phyloP scores from a whole-genome alignment of 2,329 filamentous ascomycete genomes.

The Xylariomycetidae sp. region DNA sequence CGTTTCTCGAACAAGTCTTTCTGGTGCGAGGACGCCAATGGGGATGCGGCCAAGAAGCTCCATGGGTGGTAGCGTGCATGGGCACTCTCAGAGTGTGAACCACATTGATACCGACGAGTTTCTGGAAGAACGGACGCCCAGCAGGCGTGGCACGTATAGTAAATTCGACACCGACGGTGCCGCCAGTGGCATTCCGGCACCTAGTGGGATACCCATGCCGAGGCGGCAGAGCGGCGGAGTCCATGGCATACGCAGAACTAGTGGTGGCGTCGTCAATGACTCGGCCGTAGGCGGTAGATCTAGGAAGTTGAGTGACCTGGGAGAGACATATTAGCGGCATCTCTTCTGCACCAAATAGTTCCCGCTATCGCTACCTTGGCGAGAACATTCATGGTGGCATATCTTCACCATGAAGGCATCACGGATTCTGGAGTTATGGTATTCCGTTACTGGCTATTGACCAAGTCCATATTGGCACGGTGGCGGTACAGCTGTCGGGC shows the following conservation, averaged over 20 bases:
- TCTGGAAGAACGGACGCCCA: conserved; percentile 50
- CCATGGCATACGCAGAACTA: conserved; percentile 36
- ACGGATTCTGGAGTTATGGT: no score
- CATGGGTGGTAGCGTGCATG: conserved; percentile 58
- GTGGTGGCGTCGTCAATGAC: conserved; percentile 24
- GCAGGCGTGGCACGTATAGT: conserved; percentile 49
- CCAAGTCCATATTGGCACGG: no score
- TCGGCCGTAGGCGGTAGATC: conserved; percentile 26
- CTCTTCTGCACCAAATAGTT: no score
- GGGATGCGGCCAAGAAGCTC: conserved; percentile 66
- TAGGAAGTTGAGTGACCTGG: conserved; percentile 44
- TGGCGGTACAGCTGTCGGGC: no score
- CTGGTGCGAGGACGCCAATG: conserved; percentile 59
- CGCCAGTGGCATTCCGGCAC: conserved; percentile 35
- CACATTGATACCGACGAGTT: conserved; percentile 50
- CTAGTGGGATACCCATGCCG: conserved; percentile 45
- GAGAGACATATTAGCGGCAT: conserved; percentile 54
- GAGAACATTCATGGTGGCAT: no score
- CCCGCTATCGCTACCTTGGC: no score
- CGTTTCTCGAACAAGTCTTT: conserved; percentile 59
- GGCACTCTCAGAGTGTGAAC: conserved; percentile 54
- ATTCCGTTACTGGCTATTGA: no score
- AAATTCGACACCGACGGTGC: conserved; percentile 39
- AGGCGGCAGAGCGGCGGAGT: conserved; percentile 40
- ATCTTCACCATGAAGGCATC: no score